Evolutionary conservation across 768 basidiomycete species (phyloP).

Genomic region (Lanmaoa pseudosensibilis): DNA sequence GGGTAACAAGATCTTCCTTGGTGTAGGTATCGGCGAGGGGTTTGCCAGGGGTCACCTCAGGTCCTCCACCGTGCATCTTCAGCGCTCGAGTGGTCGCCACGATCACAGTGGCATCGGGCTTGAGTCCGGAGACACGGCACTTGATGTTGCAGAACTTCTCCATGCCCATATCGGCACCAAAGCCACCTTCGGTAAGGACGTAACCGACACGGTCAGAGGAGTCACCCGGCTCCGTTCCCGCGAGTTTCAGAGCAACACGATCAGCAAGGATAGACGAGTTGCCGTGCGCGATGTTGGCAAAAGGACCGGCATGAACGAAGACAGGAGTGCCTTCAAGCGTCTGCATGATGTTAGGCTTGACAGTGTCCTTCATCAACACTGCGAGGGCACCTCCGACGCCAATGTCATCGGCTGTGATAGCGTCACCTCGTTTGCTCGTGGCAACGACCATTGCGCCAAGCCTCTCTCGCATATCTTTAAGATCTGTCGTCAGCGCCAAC

Average conservation of each 20-base stretch:
- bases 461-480: constrained; percentile 88
- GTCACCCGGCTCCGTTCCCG: constrained; percentile 92
- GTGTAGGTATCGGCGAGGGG: constrained; percentile 92
- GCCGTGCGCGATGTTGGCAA: constrained; percentile 98
- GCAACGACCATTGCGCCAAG: constrained; percentile 98
- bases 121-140: constrained; percentile 89
- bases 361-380: constrained; percentile 97
- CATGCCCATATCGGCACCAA: constrained; percentile 99
- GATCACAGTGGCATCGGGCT: constrained; percentile 91
- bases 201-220: constrained; percentile 80
- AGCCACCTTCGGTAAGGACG: constrained; percentile 97
- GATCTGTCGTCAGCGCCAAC: constrained; percentile 82
- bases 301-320: constrained; percentile 98
- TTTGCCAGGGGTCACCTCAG: constrained; percentile 95
- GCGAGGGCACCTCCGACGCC: constrained; percentile 94
- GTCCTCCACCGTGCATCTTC: constrained; percentile 99
- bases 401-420: constrained; percentile 94
- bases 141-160: constrained; percentile 99
- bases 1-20: constrained; percentile 85
- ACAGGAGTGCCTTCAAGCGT: constrained; percentile 98
- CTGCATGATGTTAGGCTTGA: constrained; percentile 99
- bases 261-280: constrained; percentile 99
- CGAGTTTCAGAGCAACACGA: constrained; percentile 93
- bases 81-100: constrained; percentile 97
- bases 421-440: constrained; percentile 85